phyloP scores from a whole-genome alignment of 1,139 yeast genomes.

The Geotrichum macrosporum region DNA sequence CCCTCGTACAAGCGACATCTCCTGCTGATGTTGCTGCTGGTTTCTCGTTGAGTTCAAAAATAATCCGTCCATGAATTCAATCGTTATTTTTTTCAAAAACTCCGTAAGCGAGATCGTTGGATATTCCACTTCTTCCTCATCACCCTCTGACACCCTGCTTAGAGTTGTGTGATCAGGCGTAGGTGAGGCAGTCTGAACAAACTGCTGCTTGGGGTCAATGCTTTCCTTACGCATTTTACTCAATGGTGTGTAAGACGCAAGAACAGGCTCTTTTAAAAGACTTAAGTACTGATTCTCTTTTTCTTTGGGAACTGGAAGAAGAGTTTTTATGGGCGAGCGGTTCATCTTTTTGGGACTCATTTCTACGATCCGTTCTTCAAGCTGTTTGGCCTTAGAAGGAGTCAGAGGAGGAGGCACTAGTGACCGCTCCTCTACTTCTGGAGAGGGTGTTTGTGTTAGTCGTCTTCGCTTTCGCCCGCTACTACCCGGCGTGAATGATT shows the following conservation, averaged over 20 bases:
- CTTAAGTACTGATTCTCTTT: neutral
- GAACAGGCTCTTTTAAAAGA: conserved; percentile 2
- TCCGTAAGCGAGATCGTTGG: conserved; percentile 29
- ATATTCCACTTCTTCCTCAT: conserved; percentile 13
- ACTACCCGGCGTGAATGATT: conserved; percentile 2
- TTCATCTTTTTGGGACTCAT: conserved; percentile 18
- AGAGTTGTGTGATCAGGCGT: conserved; percentile 11
- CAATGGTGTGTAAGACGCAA: conserved; percentile 13
- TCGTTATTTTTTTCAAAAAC: conserved; percentile 33
- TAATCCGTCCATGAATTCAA: conserved; percentile 37
- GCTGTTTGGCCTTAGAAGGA: conserved; percentile 14
- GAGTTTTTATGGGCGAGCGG: conserved; percentile 4
- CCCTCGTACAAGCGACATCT: conserved; percentile 10
- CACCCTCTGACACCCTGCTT: conserved; percentile 16
- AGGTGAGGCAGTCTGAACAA: conserved; percentile 9
- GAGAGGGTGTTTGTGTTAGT: conserved; percentile 1
- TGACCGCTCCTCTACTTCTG: neutral
- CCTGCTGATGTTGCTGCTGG: conserved; percentile 30
- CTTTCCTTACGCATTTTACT: conserved; percentile 17
- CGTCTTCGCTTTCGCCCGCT: conserved; percentile 14
- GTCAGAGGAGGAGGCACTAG: conserved; percentile 13
- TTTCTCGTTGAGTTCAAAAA: conserved; percentile 31
- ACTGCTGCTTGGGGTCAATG: conserved; percentile 1
- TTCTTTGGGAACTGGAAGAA: conserved; percentile 6
- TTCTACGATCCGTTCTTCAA: conserved; percentile 10